These are phyloP conservation scores for Phaeosphaeriaceae sp. DNA, from an alignment of 2,329 filamentous ascomycete genomes.

Conservation along the genomic window DNA sequence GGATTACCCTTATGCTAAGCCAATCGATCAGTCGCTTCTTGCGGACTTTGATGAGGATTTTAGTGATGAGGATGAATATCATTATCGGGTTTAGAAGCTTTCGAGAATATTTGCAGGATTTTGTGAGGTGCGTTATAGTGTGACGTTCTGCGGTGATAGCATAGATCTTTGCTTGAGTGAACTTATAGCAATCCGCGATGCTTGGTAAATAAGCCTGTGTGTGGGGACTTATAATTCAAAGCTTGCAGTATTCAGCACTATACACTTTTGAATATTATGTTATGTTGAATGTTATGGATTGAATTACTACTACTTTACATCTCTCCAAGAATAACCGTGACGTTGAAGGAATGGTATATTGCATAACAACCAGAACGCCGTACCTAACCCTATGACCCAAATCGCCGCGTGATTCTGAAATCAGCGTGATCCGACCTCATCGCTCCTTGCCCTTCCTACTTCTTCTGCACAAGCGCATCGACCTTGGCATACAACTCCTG, in stretches of 20 bases:
- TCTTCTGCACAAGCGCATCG: slow-evolving; percentile 33
- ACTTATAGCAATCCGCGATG: no score
- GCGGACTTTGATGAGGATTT: background rate
- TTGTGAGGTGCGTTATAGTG: background rate
- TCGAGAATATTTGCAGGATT: background rate
- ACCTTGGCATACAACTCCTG: slow-evolving; percentile 63
- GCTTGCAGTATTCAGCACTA: no score
- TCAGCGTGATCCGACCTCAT: background rate
- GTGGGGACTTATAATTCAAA: no score
- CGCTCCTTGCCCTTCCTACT: slow-evolving; percentile 9
- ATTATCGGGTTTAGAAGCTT: background rate
- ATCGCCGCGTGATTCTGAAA: background rate
- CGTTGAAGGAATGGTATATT: slow-evolving; percentile 2
- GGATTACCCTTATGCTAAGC: no score
- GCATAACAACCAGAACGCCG: background rate
- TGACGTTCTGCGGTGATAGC: background rate
- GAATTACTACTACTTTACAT: background rate
- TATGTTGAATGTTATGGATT: background rate
- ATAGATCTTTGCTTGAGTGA: no score
- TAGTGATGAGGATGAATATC: no score
- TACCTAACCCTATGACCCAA: background rate
- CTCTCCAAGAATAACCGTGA: background rate
- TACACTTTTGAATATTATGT: background rate
- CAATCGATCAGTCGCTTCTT: background rate
- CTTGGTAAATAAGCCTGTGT: no score